Evolutionary conservation across 306 rosid species (phyloP).

Genomic region (Malus asiatica): DNA sequence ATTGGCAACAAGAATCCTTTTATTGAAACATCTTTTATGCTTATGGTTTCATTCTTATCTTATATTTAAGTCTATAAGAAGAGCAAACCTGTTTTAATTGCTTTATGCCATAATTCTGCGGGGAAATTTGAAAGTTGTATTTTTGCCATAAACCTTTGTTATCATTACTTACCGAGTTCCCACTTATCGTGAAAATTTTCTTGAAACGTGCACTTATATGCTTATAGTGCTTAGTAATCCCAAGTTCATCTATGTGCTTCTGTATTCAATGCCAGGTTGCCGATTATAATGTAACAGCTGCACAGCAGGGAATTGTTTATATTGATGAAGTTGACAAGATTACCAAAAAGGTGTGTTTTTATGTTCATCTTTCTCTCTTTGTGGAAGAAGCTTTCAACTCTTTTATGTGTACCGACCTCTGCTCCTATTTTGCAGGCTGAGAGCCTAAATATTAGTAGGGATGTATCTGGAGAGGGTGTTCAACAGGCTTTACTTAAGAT

Average conservation of each 20-base stretch:
- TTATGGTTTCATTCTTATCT: neutral
- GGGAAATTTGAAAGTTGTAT: neutral
- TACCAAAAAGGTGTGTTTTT: slow-evolving; percentile 69
- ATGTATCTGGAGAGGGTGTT: slow-evolving; percentile 98
- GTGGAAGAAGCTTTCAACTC: neutral
- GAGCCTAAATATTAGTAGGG: slow-evolving; percentile 94
- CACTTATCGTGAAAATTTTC: neutral
- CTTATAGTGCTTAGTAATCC: neutral
- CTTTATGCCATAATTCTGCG: neutral
- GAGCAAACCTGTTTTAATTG: neutral
- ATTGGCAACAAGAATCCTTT: neutral
- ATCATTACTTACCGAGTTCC: neutral
- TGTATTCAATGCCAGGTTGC: slow-evolving; percentile 56
- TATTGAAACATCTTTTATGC: neutral
- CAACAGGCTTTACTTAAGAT: slow-evolving; percentile 94
- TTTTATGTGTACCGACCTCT: slow-evolving; percentile 2
- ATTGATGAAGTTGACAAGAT: slow-evolving; percentile 99
- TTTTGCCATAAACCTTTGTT: neutral
- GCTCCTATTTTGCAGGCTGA: slow-evolving; percentile 63
- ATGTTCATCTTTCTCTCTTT: neutral
- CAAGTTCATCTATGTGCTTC: neutral
- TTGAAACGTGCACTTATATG: neutral
- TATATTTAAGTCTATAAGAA: neutral
- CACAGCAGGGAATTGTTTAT: slow-evolving; percentile 96
- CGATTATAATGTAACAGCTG: slow-evolving; percentile 91